phyloP scores from a whole-genome alignment of 805 yeast species.

The Yamadazyma sp. region DNA sequence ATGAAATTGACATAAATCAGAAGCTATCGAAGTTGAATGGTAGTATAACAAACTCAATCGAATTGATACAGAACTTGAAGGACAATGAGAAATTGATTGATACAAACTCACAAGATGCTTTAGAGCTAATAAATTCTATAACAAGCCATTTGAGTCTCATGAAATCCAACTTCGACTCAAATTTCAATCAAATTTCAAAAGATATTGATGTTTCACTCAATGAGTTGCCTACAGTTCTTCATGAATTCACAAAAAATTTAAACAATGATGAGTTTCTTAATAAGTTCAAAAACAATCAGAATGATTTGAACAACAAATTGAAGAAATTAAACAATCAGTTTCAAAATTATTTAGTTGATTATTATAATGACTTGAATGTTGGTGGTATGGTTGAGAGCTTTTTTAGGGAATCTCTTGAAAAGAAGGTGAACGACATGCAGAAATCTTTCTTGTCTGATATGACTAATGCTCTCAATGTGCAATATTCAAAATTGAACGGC shows the following conservation, averaged over 20 bases:
- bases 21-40: not conserved
- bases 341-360: conserved; percentile 11
- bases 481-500: conserved; percentile 1
- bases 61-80: conserved; percentile 6
- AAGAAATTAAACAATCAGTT: conserved; percentile 10
- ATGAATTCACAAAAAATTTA: conserved; percentile 11
- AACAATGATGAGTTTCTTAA: conserved; percentile 14
- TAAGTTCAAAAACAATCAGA: conserved; percentile 12
- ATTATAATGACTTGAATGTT: conserved; percentile 8
- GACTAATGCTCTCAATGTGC: not conserved
- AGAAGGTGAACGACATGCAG: conserved; percentile 1
- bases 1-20: conserved; percentile 4
- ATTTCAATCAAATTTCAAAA: conserved; percentile 9
- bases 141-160: conserved; percentile 9
- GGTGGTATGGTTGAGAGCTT: conserved; percentile 8
- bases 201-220: conserved; percentile 12
- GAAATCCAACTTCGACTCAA: conserved; percentile 11
- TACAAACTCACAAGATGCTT: conserved; percentile 4
- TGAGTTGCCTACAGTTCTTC: conserved; percentile 12
- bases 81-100: conserved; percentile 7
- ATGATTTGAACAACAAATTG: conserved; percentile 9
- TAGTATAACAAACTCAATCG: conserved; percentile 4
- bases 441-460: not conserved
- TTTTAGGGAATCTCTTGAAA: conserved; percentile 4
- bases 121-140: conserved; percentile 5